phyloP scores from a whole-genome alignment of 2,329 filamentous ascomycete species.

The Colletotrichum salicis region DNA sequence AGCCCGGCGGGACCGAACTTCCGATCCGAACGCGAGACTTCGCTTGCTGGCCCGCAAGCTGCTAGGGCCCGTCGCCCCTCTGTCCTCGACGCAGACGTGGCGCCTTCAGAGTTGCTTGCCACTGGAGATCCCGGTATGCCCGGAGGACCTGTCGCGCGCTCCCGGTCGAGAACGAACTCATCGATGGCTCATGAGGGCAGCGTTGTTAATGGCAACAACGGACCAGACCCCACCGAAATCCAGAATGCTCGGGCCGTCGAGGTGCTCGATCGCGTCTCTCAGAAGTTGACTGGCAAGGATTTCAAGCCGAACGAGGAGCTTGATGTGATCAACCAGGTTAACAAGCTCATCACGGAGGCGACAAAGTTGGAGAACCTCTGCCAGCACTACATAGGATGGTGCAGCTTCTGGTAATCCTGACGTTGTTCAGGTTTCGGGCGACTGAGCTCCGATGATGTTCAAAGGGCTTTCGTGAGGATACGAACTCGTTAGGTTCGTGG shows the following conservation, averaged over 20 bases:
- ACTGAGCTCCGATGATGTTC: not conserved
- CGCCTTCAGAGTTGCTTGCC: slow-evolving; percentile 68
- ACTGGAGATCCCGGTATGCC: slow-evolving; percentile 49
- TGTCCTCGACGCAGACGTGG: slow-evolving; percentile 72
- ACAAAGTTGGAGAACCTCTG: slow-evolving; percentile 98
- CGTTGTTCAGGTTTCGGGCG: not conserved
- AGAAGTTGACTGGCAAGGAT: slow-evolving; percentile 94
- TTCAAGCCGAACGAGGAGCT: slow-evolving; percentile 90
- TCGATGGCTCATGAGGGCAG: slow-evolving; percentile 53
- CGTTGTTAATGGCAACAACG: slow-evolving; percentile 48
- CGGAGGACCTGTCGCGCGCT: slow-evolving; percentile 58
- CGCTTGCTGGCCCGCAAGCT: slow-evolving; percentile 58
- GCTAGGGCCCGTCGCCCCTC: slow-evolving; percentile 72
- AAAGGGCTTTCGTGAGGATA: not conserved
- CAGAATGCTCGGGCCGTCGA: slow-evolving; percentile 95
- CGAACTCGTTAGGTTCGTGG: not conserved
- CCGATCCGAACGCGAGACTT: slow-evolving; percentile 67
- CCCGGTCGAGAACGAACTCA: slow-evolving; percentile 70
- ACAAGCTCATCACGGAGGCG: slow-evolving; percentile 92
- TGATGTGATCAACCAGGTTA: slow-evolving; percentile 86
- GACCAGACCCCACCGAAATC: slow-evolving; percentile 71
- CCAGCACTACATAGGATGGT: slow-evolving; percentile 99
- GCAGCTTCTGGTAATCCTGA: slow-evolving; percentile 85
- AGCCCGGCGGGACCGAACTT: slow-evolving; percentile 76
- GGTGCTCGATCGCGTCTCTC: slow-evolving; percentile 89